phyloP scores from a whole-genome alignment of 805 yeast genomes.

The Candida dendrica region DNA sequence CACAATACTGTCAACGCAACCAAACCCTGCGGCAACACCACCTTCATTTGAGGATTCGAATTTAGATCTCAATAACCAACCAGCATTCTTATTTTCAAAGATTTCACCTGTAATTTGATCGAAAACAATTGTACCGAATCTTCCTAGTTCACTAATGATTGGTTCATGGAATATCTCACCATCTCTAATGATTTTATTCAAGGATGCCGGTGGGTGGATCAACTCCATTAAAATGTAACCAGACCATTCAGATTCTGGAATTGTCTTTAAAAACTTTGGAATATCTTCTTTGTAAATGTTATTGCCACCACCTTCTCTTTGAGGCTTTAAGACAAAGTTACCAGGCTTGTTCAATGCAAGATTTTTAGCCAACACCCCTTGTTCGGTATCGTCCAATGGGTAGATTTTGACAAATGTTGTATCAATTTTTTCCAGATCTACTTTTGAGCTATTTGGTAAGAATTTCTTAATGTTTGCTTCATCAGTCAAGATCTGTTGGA shows the following conservation, averaged over 20 bases:
- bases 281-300: constrained; percentile 85
- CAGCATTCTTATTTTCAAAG: constrained; percentile 60
- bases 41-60: constrained; percentile 88
- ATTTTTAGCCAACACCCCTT: constrained; percentile 55
- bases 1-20: constrained; percentile 84
- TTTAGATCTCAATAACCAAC: constrained; percentile 85
- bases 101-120: constrained; percentile 54
- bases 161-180: constrained; percentile 60
- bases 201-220: constrained; percentile 65
- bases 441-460: constrained; percentile 24
- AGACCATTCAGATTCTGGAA: constrained; percentile 72
- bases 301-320: constrained; percentile 98
- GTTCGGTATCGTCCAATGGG: constrained; percentile 69
- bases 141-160: constrained; percentile 84
- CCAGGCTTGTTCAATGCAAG: constrained; percentile 65
- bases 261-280: constrained; percentile 54
- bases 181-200: constrained; percentile 66
- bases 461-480: constrained; percentile 40
- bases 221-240: constrained; percentile 93
- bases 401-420: constrained; percentile 78
- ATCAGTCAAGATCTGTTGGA: constrained; percentile 81
- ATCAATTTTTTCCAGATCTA: constrained; percentile 26
- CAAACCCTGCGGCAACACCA: constrained; percentile 98
- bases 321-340: constrained; percentile 86
- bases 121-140: constrained; percentile 79